Percentiles rank a stretch among this genome's conserved stretches.
Conservation (phyloP, 2,329 filamentous ascomycete genomes). For the Colletotrichum agaves region DNA sequence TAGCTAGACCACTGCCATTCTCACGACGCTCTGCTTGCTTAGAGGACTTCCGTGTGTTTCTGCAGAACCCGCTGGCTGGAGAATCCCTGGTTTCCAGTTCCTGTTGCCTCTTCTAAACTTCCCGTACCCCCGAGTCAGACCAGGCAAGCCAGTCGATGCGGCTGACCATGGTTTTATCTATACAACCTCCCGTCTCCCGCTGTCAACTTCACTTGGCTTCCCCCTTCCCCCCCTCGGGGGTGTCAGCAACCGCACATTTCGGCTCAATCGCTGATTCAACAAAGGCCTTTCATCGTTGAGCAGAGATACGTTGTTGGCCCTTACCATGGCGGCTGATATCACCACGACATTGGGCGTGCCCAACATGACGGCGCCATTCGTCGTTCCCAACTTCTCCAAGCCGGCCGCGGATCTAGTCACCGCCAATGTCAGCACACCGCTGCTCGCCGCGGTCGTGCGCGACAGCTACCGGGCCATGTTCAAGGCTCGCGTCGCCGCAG, state of each 20-base stretch:
- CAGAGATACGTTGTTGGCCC: not conserved
- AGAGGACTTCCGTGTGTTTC: not conserved
- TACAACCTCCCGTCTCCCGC: not conserved
- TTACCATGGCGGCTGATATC: slow-evolving; percentile 27
- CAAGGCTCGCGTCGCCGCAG: slow-evolving; percentile 48
- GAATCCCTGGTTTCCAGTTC: not conserved
- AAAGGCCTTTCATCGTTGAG: not conserved
- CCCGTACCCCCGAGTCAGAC: slow-evolving; percentile 25
- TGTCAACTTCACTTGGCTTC: not conserved
- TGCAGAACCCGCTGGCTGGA: not conserved
- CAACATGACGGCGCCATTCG: slow-evolving; percentile 15
- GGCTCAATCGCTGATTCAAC: not conserved
- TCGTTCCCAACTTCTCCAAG: slow-evolving; percentile 22
- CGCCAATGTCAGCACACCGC: slow-evolving; percentile 29
- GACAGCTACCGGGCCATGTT: slow-evolving; percentile 51
- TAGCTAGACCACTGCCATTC: not conserved
- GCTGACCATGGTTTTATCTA: slow-evolving; percentile 23
- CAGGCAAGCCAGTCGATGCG: not conserved
- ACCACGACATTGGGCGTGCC: slow-evolving; percentile 21
- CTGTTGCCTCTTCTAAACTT: not conserved
- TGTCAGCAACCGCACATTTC: not conserved
- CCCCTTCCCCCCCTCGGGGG: too few relatives aligned
- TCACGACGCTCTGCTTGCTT: not conserved
- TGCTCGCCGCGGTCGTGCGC: slow-evolving; percentile 40
- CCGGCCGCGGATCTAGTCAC: slow-evolving; percentile 18